phyloP scores from a whole-genome alignment of 306 rosid species.

The Comarum palustre region DNA sequence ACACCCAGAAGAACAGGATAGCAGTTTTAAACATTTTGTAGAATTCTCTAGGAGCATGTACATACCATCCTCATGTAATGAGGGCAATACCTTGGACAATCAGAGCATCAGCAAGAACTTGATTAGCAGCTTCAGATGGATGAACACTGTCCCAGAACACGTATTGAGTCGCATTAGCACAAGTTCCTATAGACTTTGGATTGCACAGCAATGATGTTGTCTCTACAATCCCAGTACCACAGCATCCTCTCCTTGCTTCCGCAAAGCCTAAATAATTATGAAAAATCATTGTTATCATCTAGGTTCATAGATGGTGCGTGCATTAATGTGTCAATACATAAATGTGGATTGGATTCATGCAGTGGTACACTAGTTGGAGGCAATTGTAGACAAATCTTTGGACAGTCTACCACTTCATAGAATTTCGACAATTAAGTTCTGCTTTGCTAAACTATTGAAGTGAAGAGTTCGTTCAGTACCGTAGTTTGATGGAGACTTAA shows the following conservation, averaged over 20 bases:
- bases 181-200: conserved; percentile 70
- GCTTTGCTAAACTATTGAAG: background rate
- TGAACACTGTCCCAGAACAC: conserved; percentile 97
- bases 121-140: conserved; percentile 87
- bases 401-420: background rate
- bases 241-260: conserved; percentile 84
- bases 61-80: conserved; percentile 41
- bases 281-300: background rate
- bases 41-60: background rate
- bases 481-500: conserved; percentile 62
- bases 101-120: conserved; percentile 77
- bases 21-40: conserved; percentile 4
- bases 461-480: conserved; percentile 41
- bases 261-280: conserved; percentile 47
- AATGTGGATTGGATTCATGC: background rate
- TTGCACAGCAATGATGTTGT: conserved; percentile 72
- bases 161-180: conserved; percentile 78
- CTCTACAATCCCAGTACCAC: conserved; percentile 85
- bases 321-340: background rate
- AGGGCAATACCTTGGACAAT: conserved; percentile 63
- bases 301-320: background rate
- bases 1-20: background rate
- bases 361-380: background rate
- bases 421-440: background rate
- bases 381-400: background rate